Conservation (phyloP, 345 rosid genomes). For the Citrus inodora region DNA sequence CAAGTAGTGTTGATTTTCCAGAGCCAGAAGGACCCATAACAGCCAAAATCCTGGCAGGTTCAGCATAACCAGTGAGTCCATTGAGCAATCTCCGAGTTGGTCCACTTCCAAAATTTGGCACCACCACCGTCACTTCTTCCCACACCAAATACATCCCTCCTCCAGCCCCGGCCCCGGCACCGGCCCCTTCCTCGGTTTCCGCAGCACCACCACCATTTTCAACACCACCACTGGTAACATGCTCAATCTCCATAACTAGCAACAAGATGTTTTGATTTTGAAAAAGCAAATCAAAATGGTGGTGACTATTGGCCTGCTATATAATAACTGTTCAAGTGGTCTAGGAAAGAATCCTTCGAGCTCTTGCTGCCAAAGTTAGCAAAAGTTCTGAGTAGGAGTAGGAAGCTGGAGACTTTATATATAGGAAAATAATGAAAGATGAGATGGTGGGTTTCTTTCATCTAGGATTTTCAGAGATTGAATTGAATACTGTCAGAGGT, state of each 20-base stretch:
- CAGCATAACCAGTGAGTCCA: conserved; percentile 70
- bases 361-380: neutral
- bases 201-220: neutral
- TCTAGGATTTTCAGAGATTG: neutral
- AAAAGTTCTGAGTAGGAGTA: neutral
- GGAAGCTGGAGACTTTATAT: neutral
- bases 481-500: neutral
- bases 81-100: conserved; percentile 61
- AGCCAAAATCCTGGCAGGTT: conserved; percentile 76
- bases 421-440: neutral
- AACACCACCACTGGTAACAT: neutral
- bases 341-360: neutral
- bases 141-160: conserved; percentile 47
- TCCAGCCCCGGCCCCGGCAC: neutral
- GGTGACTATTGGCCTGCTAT: too few species aligned
- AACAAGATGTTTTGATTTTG: too few species aligned
- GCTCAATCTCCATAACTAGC: conserved; percentile 11
- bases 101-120: conserved; percentile 59
- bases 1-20: conserved; percentile 83
- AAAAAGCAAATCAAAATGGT: too few species aligned
- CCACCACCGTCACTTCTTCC: conserved; percentile 68
- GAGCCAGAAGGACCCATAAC: conserved; percentile 35
- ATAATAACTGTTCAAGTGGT: too few species aligned
- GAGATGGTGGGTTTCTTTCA: neutral
- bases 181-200: neutral